Evolutionary conservation across 352 stramenopile species (phyloP).

Genomic region (Pythium dissotocum): DNA sequence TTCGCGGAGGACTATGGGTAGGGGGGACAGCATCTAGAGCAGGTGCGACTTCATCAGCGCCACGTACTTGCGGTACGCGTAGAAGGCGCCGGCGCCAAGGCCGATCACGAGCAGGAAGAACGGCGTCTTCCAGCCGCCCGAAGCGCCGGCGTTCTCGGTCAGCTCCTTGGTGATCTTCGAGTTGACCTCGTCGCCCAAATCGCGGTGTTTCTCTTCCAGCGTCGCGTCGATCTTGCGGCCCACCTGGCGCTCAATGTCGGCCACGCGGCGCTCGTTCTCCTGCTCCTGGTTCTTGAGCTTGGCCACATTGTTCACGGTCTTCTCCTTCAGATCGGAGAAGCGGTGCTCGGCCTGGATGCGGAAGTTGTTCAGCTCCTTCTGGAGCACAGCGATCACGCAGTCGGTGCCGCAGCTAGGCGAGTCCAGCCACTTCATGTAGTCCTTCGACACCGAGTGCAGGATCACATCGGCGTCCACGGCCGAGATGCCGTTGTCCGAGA

Average conservation of each 20-base stretch:
- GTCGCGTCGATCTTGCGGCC: slow-evolving; percentile 59
- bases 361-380: slow-evolving; percentile 83
- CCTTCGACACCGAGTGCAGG: slow-evolving; percentile 82
- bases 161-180: slow-evolving; percentile 80
- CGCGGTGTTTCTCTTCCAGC: slow-evolving; percentile 59
- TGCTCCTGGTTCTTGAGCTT: slow-evolving; percentile 78
- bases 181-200: slow-evolving; percentile 63
- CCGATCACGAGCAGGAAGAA: slow-evolving; percentile 72
- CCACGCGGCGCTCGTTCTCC: slow-evolving; percentile 74
- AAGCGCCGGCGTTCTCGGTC: slow-evolving; percentile 63
- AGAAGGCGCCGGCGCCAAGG: slow-evolving; percentile 45
- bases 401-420: slow-evolving; percentile 74
- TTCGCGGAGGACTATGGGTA: not conserved
- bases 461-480: slow-evolving; percentile 64
- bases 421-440: slow-evolving; percentile 84
- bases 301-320: slow-evolving; percentile 76
- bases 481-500: slow-evolving; percentile 42
- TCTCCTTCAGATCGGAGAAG: slow-evolving; percentile 84
- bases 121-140: slow-evolving; percentile 72
- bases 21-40: slow-evolving; percentile 43
- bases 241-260: slow-evolving; percentile 69
- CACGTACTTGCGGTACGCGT: slow-evolving; percentile 86
- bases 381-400: slow-evolving; percentile 74
- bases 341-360: slow-evolving; percentile 79
- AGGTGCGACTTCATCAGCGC: slow-evolving; percentile 86